Evolutionary conservation across 1,284 basidiomycete genomes (phyloP), one percentile per base, ranked within the genome.

Genomic region (Ceratobasidium sp.): DNA sequence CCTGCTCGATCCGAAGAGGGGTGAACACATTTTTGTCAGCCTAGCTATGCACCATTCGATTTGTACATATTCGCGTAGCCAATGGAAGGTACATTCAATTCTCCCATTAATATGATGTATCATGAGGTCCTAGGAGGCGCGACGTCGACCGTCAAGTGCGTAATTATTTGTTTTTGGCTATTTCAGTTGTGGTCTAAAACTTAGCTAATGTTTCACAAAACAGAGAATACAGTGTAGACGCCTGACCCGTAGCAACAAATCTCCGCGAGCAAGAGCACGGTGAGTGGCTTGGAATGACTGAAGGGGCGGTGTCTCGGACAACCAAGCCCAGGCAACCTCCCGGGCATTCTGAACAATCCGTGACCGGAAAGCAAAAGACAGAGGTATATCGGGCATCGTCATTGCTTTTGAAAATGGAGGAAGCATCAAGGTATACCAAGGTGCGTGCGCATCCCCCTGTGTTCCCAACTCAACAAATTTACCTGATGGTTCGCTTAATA

Each of bases 1-100:
- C 66, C 13, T 69, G 66, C 30, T 7, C 26, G 8, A 58, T 54
- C 7, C 54, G 54, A 46, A 21, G 54, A 13, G 64, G 64, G n/a
- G 7, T 7, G 26, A 38, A 32, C 32, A 38, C 5, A 16, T 38
- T 46, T 35, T 18, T 11, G 9, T 18, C 43, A 44, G 43, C 18
- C 18, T 44, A 44, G 43, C 18, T 9, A 44, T 44, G 18, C 18
- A 18, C 11, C 43, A 44, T 44, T 9, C 18, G 43, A 18, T 9
- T 9, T 18, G 43, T 44, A 11, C 43, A 44, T 44, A 44, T 44
- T 18, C 43, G 11, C 18, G 18, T 44, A 44, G 43, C 9, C 18
- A 44, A 44, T 18, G 43, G 18, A 18, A 18, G 43, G 43, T 44
- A 11, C 43, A 44, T 44, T 44, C 43, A 18, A 18, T 44, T 18